Evolutionary conservation across 78 protist species (phyloP).

Genomic region (Dictyostelium brefeldianum): DNA sequence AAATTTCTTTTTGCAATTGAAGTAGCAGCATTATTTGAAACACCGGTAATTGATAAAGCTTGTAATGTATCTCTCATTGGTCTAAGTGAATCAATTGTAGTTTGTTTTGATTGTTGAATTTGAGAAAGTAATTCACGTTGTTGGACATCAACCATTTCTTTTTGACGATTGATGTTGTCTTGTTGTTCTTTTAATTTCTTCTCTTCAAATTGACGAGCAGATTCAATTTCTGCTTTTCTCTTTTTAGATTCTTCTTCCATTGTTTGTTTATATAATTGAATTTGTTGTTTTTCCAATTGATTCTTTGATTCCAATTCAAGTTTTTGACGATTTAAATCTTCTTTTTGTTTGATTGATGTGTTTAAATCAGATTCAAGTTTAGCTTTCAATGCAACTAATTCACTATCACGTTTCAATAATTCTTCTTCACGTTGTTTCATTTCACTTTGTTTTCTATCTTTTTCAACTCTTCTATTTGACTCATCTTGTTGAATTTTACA

Average conservation of each 20-base stretch:
- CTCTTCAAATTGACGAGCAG: conserved; percentile 10
- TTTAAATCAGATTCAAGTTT: not conserved
- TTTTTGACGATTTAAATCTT: not conserved
- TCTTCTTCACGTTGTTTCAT: not conserved
- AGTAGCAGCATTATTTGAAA: not conserved
- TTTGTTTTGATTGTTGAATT: conserved; percentile 9
- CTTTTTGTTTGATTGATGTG: not conserved
- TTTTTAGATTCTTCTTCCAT: not conserved
- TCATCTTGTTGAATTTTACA: conserved; percentile 43
- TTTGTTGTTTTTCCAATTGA: not conserved
- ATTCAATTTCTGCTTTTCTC: conserved; percentile 29
- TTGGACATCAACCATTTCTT: conserved; percentile 52
- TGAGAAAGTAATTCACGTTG: conserved; percentile 38
- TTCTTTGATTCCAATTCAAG: conserved; percentile 12
- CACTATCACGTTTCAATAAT: not conserved
- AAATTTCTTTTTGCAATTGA: not conserved
- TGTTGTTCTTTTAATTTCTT: conserved; percentile 53
- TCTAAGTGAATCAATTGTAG: conserved; percentile 49
- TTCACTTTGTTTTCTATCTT: not conserved
- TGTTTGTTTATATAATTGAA: not conserved
- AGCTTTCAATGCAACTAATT: not conserved
- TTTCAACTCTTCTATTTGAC: not conserved
- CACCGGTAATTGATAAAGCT: not conserved
- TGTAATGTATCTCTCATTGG: conserved; percentile 68
- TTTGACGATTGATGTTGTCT: conserved; percentile 42